These are phyloP conservation scores for Pichia sp. DNA, from an alignment of 1,139 yeast species.

Conservation along the genomic window DNA sequence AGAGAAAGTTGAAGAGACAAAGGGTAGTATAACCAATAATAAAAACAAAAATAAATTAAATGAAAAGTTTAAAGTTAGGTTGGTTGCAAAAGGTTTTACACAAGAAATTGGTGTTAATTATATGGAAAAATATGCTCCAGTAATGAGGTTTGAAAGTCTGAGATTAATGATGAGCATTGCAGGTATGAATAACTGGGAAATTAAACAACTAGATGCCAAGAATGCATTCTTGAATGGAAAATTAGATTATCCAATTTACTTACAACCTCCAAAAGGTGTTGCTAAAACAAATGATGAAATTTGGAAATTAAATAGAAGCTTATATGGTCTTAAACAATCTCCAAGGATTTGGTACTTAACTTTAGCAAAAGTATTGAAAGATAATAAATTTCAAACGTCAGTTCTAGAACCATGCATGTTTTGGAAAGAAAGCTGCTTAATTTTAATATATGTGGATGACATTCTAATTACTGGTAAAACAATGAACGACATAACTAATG, in stretches of 20 bases:
- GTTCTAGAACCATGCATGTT: conserved; percentile 5
- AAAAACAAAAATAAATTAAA: too few relatives aligned
- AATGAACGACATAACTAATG: neutral
- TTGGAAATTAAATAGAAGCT: conserved; percentile 11
- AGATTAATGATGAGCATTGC: conserved; percentile 9
- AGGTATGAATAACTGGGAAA: conserved; percentile 2
- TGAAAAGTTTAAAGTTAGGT: conserved; percentile 10
- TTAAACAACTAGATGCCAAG: conserved; percentile 13
- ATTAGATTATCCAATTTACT: conserved; percentile 8
- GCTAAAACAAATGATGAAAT: neutral
- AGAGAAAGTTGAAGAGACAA: too few relatives aligned
- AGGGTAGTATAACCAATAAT: too few relatives aligned
- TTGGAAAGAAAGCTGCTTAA: too few relatives aligned
- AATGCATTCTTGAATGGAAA: conserved; percentile 15
- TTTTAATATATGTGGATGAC: conserved; percentile 13
- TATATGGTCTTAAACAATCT: conserved; percentile 12
- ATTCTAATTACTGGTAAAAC: conserved; percentile 1
- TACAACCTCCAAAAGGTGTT: conserved; percentile 3
- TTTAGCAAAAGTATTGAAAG: neutral
- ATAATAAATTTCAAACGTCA: neutral
- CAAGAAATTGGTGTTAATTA: conserved; percentile 10
- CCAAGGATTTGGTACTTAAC: conserved; percentile 5
- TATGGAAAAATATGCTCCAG: conserved; percentile 14
- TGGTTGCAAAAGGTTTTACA: conserved; percentile 9
- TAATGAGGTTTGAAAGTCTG: conserved; percentile 7